Evolutionary conservation across 2,329 filamentous ascomycete genomes (phyloP).

Genomic region (Penicillium oxalicum): DNA sequence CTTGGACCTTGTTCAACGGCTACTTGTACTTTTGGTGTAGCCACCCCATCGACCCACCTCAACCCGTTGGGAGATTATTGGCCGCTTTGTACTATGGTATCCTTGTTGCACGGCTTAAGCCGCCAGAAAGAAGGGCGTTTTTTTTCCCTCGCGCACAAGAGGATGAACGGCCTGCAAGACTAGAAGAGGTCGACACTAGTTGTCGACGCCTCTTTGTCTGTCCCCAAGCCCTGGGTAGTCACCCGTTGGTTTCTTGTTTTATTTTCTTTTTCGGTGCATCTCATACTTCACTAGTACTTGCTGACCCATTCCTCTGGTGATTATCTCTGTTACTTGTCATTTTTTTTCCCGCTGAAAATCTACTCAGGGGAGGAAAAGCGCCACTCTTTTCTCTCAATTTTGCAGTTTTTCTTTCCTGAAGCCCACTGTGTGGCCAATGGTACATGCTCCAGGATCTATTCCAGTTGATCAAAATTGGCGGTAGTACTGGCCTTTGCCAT

Average conservation of each 20-base stretch:
- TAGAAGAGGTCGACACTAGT: slow-evolving; percentile 14
- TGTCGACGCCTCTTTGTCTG: slow-evolving; percentile 6
- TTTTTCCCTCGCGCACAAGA: slow-evolving; percentile 13
- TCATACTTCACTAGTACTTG: too few species aligned
- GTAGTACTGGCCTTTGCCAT: too few species aligned
- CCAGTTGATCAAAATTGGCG: too few species aligned
- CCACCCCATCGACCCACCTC: slow-evolving; percentile 25
- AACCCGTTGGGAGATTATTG: slow-evolving; percentile 24
- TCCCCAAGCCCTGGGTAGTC: background rate
- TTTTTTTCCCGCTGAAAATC: too few species aligned
- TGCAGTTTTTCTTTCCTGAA: too few species aligned
- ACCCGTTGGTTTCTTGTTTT: background rate
- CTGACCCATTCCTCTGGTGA: too few species aligned
- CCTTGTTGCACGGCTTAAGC: slow-evolving; percentile 27
- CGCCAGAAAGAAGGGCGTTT: slow-evolving; percentile 10
- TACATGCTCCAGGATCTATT: too few species aligned
- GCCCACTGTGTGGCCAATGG: too few species aligned
- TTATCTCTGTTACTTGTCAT: too few species aligned
- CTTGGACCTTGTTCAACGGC: background rate
- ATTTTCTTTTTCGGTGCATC: too few species aligned
- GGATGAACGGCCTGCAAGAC: background rate
- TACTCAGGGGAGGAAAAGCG: too few species aligned
- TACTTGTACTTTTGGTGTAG: slow-evolving; percentile 18
- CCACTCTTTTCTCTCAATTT: too few species aligned
- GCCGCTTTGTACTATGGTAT: slow-evolving; percentile 22